Percentiles rank a stretch among this genome's conserved stretches.
Evolutionary conservation across 2,329 filamentous ascomycete species (phyloP).

Genomic region (Xylaria sp.): DNA sequence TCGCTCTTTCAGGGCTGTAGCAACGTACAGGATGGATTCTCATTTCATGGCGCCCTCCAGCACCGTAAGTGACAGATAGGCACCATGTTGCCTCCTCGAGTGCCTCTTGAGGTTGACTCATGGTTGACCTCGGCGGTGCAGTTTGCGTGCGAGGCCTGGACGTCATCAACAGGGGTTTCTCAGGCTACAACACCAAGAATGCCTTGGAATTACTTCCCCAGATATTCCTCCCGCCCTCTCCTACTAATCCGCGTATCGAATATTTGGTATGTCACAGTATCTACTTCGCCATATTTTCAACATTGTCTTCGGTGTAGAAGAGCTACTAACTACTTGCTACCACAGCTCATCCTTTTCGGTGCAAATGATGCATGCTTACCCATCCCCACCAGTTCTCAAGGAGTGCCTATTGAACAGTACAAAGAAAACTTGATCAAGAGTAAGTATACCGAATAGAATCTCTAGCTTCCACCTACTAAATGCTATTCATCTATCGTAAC

Average conservation of each 20-base stretch:
- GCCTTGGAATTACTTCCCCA: constrained; percentile 74
- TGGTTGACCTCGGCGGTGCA: constrained; percentile 50
- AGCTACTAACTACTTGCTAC: constrained; percentile 1
- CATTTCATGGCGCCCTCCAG: constrained; percentile 77
- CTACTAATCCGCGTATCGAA: constrained; percentile 67
- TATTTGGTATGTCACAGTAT: constrained; percentile 67
- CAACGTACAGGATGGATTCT: constrained; percentile 73
- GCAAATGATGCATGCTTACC: constrained; percentile 87
- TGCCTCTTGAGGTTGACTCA: constrained; percentile 2
- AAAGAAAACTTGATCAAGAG: constrained; percentile 71
- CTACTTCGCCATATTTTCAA: constrained; percentile 19
- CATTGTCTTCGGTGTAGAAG: constrained; percentile 21
- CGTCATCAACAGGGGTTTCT: constrained; percentile 87
- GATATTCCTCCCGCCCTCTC: constrained; percentile 74
- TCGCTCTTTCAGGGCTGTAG: constrained; percentile 81
- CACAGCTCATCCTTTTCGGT: constrained; percentile 80
- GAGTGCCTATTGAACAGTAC: constrained; percentile 81
- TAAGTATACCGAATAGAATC: constrained; percentile 6
- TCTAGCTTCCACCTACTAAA: background rate
- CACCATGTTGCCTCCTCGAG: background rate
- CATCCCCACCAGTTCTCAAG: constrained; percentile 71
- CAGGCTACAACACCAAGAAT: constrained; percentile 85
- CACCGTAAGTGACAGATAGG: constrained; percentile 62
- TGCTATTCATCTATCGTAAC: background rate
- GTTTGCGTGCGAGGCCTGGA: constrained; percentile 82